These are phyloP conservation scores for Pterocarpus macrocarpus DNA, from an alignment of 306 rosid species.

Conservation along the genomic window DNA sequence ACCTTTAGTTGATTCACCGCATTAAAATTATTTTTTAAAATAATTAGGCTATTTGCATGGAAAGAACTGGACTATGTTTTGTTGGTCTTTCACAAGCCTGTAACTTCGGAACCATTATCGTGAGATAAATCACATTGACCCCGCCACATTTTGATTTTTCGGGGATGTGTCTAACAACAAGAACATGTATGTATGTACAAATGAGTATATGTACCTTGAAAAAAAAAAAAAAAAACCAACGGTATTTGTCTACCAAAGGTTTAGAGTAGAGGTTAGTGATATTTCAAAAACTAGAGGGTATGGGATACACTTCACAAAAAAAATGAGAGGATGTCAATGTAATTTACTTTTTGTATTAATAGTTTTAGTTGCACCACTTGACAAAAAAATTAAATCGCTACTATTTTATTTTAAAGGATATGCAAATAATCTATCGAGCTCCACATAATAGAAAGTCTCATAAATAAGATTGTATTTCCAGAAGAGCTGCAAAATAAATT, in stretches of 20 bases:
- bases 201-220: not conserved
- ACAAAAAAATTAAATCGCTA: not conserved
- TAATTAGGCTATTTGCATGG: not conserved
- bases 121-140: slow-evolving; percentile 1
- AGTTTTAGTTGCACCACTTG: not conserved
- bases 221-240: not conserved
- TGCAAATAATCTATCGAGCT: not conserved
- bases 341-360: not conserved
- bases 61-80: slow-evolving; percentile 5
- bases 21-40: not conserved
- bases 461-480: slow-evolving; percentile 23
- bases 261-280: not conserved
- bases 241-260: not conserved
- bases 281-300: not conserved
- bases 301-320: not conserved
- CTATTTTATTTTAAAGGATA: slow-evolving; percentile 7
- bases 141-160: slow-evolving; percentile 1
- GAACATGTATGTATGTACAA: not conserved
- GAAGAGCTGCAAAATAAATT: slow-evolving; percentile 14
- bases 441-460: not conserved
- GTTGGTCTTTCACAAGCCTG: not conserved
- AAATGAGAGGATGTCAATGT: not conserved
- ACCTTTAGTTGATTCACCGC: slow-evolving; percentile 14
- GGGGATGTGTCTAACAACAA: not conserved
- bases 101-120: slow-evolving; percentile 5